Conservation (phyloP, 345 rosid species). For the Brassica cretica region DNA sequence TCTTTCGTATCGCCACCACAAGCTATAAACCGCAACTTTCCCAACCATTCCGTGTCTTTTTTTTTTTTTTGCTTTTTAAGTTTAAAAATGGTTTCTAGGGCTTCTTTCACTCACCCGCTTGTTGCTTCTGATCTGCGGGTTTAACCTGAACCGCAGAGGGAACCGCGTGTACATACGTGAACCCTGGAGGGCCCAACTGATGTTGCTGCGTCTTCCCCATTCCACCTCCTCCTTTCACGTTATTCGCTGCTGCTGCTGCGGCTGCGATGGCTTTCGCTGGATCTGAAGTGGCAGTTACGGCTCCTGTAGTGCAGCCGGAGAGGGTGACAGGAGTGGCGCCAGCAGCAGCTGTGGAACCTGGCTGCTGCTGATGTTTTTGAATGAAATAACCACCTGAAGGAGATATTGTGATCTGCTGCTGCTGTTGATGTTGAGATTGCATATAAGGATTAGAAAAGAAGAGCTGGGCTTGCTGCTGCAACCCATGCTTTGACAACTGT, state of each 20-base stretch:
- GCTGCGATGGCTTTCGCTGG: constrained; percentile 68
- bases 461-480: constrained; percentile 62
- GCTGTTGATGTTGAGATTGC: constrained; percentile 56
- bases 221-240: constrained; percentile 68
- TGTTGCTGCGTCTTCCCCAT: constrained; percentile 58
- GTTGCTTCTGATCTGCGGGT: constrained; percentile 84
- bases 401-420: constrained; percentile 43
- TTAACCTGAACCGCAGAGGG: constrained; percentile 70
- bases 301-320: constrained; percentile 27
- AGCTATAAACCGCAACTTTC: constrained; percentile 33
- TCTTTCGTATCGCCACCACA: constrained; percentile 33
- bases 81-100: neutral
- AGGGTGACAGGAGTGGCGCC: constrained; percentile 47
- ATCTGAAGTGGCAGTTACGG: constrained; percentile 50
- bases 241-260: constrained; percentile 52
- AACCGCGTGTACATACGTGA: constrained; percentile 56
- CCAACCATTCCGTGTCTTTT: constrained; percentile 27
- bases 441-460: constrained; percentile 55
- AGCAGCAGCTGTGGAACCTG: constrained; percentile 37
- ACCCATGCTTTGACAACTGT: constrained; percentile 54
- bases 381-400: constrained; percentile 55
- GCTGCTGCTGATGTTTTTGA: constrained; percentile 66
- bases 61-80: neutral
- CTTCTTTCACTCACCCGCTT: constrained; percentile 68
- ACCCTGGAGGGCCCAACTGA: constrained; percentile 64